A percentile compares a stretch with the other conserved stretches of the same genome.
Conservation (phyloP, 108 stramenopile species). For the Fragilaria radians region DNA sequence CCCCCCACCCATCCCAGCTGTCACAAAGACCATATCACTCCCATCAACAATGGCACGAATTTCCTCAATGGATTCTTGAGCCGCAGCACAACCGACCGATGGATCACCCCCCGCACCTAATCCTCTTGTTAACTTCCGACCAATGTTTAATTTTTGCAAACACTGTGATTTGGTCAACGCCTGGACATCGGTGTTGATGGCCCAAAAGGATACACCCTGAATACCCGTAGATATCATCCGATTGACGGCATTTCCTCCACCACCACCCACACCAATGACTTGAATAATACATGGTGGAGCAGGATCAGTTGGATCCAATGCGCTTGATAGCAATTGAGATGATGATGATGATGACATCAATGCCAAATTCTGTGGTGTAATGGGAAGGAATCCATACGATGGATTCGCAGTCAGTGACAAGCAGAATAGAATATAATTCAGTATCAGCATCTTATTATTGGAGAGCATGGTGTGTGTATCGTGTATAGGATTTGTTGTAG, state of each 20-base stretch:
- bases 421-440: no score
- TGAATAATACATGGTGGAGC: constrained; percentile 32
- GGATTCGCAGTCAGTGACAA: no score
- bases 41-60: constrained; percentile 33
- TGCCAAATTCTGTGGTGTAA: no score
- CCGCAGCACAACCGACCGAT: constrained; percentile 49
- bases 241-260: constrained; percentile 50
- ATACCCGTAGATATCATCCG: constrained; percentile 59
- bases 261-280: constrained; percentile 62
- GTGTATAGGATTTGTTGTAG: no score
- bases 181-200: constrained; percentile 73
- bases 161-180: constrained; percentile 31
- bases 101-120: constrained; percentile 72
- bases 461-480: no score
- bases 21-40: constrained; percentile 76
- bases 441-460: no score
- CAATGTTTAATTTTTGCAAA: constrained; percentile 42
- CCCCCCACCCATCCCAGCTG: constrained; percentile 81
- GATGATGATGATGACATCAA: no score
- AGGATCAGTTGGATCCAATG: background rate
- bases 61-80: constrained; percentile 44
- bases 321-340: no score
- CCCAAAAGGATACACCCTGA: constrained; percentile 61
- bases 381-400: no score
- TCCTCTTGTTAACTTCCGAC: constrained; percentile 48